Evolutionary conservation across 352 stramenopile species (phyloP).

Genomic region (Globisporangium lucens): DNA sequence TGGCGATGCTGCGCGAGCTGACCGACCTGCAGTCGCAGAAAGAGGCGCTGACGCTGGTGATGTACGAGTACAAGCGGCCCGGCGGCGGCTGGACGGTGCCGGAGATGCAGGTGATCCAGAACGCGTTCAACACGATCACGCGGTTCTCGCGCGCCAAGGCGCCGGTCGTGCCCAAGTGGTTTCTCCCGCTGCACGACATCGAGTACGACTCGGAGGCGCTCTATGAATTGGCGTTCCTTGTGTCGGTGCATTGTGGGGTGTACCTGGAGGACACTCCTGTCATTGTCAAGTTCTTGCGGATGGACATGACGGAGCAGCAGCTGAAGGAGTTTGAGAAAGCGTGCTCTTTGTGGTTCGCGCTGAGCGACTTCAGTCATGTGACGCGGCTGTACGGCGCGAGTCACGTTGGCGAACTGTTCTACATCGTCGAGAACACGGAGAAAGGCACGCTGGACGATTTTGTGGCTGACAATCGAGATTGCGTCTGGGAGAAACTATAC

Average conservation of each 20-base stretch:
- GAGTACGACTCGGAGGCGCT: not conserved
- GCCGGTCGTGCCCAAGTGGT: slow-evolving; percentile 5
- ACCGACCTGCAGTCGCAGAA: slow-evolving; percentile 3
- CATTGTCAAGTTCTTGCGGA: not conserved
- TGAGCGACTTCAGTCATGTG: not conserved
- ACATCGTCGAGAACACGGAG: not conserved
- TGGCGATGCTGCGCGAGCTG: slow-evolving; percentile 13
- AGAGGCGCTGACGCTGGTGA: slow-evolving; percentile 11
- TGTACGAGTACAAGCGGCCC: slow-evolving; percentile 18
- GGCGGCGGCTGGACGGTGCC: not conserved
- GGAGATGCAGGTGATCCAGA: slow-evolving; percentile 9
- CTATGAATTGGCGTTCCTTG: not conserved
- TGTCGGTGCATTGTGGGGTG: not conserved
- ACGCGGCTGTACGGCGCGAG: slow-evolving; percentile 5
- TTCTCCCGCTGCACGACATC: slow-evolving; percentile 11
- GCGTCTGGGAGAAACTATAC: slow-evolving; percentile 5
- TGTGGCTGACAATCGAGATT: not conserved
- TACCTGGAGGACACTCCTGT: not conserved
- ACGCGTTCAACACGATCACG: slow-evolving; percentile 20
- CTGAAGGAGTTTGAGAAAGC: not conserved
- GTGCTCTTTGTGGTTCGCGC: not conserved
- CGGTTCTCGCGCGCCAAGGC: slow-evolving; percentile 15
- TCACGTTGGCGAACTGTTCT: slow-evolving; percentile 11
- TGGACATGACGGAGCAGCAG: not conserved
- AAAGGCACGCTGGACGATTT: not conserved